Conservation (phyloP, 352 stramenopile genomes). For the Phytophthora constricta region DNA sequence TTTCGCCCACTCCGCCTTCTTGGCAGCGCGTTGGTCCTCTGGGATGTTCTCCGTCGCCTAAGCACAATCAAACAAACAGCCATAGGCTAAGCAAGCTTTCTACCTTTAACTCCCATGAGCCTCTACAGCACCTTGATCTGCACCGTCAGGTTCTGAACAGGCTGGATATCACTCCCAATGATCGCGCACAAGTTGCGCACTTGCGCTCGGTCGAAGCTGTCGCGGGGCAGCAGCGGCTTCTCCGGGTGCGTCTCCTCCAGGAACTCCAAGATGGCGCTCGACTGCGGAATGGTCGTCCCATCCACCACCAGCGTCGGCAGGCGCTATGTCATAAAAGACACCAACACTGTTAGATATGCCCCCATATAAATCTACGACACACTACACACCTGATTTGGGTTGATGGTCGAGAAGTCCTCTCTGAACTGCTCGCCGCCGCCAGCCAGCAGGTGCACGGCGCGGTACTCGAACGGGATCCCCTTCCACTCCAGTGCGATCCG, state of each 20-base stretch:
- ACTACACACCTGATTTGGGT: slow-evolving; percentile 61
- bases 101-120: background rate
- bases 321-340: slow-evolving; percentile 35
- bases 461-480: slow-evolving; percentile 79
- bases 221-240: slow-evolving; percentile 74
- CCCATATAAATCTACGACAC: too few species aligned
- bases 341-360: background rate
- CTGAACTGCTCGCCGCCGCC: slow-evolving; percentile 66
- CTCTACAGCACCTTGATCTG: slow-evolving; percentile 55
- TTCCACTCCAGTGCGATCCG: slow-evolving; percentile 91
- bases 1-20: slow-evolving; percentile 55
- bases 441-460: slow-evolving; percentile 74
- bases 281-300: slow-evolving; percentile 79
- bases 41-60: slow-evolving; percentile 47
- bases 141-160: slow-evolving; percentile 89
- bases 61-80: background rate
- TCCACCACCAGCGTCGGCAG: slow-evolving; percentile 89
- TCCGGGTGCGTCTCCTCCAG: slow-evolving; percentile 87
- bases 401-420: slow-evolving; percentile 59
- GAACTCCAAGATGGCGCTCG: slow-evolving; percentile 93
- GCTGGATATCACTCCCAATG: slow-evolving; percentile 92
- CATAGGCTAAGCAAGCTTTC: background rate
- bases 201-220: slow-evolving; percentile 69
- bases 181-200: slow-evolving; percentile 91
- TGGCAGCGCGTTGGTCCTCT: slow-evolving; percentile 58